A percentile compares a stretch with the other conserved stretches of the same genome.
phyloP scores from a whole-genome alignment of 345 rosid genomes.

The Pistacia vera region DNA sequence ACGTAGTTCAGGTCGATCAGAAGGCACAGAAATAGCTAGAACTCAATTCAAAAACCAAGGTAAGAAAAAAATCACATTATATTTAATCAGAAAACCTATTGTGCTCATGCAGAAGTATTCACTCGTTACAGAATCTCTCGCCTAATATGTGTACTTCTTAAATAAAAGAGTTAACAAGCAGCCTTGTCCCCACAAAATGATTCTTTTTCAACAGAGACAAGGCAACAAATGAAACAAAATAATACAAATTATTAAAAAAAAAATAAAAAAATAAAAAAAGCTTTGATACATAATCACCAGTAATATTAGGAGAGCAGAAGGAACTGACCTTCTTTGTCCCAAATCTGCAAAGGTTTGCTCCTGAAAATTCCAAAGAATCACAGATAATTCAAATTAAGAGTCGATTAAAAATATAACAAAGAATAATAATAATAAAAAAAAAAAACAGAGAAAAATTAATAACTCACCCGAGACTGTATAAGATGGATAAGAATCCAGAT shows the following conservation, averaged over 20 bases:
- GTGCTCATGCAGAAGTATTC: no score
- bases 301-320: constrained; percentile 1
- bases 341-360: constrained; percentile 83
- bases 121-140: no score
- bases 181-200: background rate
- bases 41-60: no score
- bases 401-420: background rate
- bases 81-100: no score
- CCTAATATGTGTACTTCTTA: no score
- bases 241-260: no score
- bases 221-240: background rate
- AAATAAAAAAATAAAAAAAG: background rate
- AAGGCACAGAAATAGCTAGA: no score
- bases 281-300: background rate
- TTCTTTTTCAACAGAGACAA: background rate
- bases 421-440: background rate
- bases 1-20: no score
- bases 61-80: no score
- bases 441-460: background rate
- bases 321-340: constrained; percentile 79
- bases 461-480: constrained; percentile 76
- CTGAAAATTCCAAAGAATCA: constrained; percentile 30
- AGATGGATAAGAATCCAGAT: constrained; percentile 80
- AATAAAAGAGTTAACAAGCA: no score
- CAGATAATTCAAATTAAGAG: background rate